Base-by-base conservation (phyloP, 2,329 filamentous ascomycete genomes). In the Pseudogymnoascus sp. region DNA sequence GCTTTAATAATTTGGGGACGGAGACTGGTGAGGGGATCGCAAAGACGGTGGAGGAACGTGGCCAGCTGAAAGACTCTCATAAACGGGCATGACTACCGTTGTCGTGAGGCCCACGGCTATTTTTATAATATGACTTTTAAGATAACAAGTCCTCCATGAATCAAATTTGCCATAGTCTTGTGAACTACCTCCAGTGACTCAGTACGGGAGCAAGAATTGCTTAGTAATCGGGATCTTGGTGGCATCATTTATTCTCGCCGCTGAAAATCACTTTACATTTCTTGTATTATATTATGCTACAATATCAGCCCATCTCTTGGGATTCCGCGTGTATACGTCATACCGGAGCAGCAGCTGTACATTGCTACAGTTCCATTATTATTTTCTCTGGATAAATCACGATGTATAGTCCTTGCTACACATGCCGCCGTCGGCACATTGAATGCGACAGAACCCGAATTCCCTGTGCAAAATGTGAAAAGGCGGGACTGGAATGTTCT, bases 1-100 rank as follows among this genome's bases (percentile, higher is more conserved):
- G 86, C 0, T 87, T 89, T 64, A 72, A 74, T 36, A 68, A 62
- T 5, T 58, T 83, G 62, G 74, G 71, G 0, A 74, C 74, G 2
- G 77, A 79, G 29, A 65, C 72, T 29, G 78, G 72, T 0, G 61
- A 51, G 21, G 63, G 67, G 17, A 71, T 79, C 36, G 72, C 76
- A 6, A 60, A 66, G 58, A 68, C 66, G 10, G 74, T 77, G 4
- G 69, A 68, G 65, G 72, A 75, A 65, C 63, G 71, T 42, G 65
- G 39, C 15, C 39, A 12, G 39, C 12, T 42, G 39, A 42, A 42
- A 42, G 39, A 42, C 39, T 42, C 39, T 42, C 39, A 42, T 21
- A 42, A 42, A 12, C 9, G 17, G 15, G 39, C 4, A 12, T 44
- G 41, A 44, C 41, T 44, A 21, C 10, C 41, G 17, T 42, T 42